Conservation (phyloP, 495 filamentous ascomycete genomes). For the Pseudomonodictys pantanalensis region DNA sequence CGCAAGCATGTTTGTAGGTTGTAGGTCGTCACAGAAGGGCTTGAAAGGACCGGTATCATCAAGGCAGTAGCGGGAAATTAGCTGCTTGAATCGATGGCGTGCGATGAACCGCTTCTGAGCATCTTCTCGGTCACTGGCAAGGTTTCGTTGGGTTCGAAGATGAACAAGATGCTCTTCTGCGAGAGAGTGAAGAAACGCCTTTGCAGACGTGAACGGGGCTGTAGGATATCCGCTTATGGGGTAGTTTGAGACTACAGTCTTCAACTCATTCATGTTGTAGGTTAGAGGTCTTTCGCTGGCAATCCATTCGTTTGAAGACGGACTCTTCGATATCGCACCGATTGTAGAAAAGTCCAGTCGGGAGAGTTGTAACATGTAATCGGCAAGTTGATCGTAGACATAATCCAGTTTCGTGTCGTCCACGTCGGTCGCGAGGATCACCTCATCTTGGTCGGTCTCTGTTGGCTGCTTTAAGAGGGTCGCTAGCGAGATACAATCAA, state of each 20-base stretch:
- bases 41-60: conserved; percentile 43
- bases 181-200: conserved; percentile 40
- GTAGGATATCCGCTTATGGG: conserved; percentile 39
- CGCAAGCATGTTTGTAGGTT: conserved; percentile 45
- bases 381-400: conserved; percentile 41
- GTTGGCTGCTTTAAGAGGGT: conserved; percentile 37
- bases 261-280: conserved; percentile 47
- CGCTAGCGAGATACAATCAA: conserved; percentile 40
- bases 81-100: conserved; percentile 43
- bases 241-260: conserved; percentile 40
- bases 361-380: conserved; percentile 45
- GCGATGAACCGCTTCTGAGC: conserved; percentile 43
- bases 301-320: conserved; percentile 35
- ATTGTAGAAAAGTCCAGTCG: conserved; percentile 41
- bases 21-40: conserved; percentile 47
- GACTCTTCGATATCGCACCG: conserved; percentile 42
- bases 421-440: conserved; percentile 40
- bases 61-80: conserved; percentile 41
- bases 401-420: conserved; percentile 35
- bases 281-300: conserved; percentile 41
- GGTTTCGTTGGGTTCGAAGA: conserved; percentile 45
- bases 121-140: conserved; percentile 39
- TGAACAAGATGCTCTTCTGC: conserved; percentile 41
- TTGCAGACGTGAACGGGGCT: conserved; percentile 40
- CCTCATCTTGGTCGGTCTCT: conserved; percentile 30